These are phyloP conservation scores for Backusella luteola DNA, from an alignment of 192 early-diverging fungal species.

Conservation along the genomic window DNA sequence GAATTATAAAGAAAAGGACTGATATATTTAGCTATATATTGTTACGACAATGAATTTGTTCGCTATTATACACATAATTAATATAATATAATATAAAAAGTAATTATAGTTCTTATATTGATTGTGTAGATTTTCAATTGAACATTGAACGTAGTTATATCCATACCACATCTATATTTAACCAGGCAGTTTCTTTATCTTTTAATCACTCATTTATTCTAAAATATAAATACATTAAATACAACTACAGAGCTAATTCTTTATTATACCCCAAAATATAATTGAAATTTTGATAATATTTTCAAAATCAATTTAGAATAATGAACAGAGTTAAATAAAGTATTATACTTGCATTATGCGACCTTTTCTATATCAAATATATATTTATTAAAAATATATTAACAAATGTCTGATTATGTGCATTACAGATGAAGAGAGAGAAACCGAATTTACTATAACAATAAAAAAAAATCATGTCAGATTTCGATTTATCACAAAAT, in stretches of 20 bases:
- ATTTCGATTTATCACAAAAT: background rate
- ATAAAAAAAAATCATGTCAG: background rate
- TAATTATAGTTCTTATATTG: too few relatives aligned
- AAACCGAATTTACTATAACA: background rate
- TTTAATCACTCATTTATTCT: background rate
- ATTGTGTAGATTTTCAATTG: too few relatives aligned
- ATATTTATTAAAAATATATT: background rate
- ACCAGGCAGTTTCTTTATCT: background rate
- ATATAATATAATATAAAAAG: too few relatives aligned
- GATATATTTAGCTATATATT: too few relatives aligned
- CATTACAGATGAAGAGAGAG: background rate
- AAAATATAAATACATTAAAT: too few relatives aligned
- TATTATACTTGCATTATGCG: background rate
- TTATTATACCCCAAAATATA: background rate
- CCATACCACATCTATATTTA: background rate
- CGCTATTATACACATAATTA: too few relatives aligned
- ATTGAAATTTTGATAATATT: background rate
- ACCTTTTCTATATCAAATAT: background rate
- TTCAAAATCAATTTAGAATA: background rate
- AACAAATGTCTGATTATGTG: background rate
- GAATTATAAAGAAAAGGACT: too few relatives aligned
- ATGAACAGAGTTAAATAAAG: background rate
- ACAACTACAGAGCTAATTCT: too few relatives aligned
- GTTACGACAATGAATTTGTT: too few relatives aligned
- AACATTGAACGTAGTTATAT: too few relatives aligned